phyloP scores from a whole-genome alignment of 306 rosid genomes.

The Chamaecrista fasciculata region DNA sequence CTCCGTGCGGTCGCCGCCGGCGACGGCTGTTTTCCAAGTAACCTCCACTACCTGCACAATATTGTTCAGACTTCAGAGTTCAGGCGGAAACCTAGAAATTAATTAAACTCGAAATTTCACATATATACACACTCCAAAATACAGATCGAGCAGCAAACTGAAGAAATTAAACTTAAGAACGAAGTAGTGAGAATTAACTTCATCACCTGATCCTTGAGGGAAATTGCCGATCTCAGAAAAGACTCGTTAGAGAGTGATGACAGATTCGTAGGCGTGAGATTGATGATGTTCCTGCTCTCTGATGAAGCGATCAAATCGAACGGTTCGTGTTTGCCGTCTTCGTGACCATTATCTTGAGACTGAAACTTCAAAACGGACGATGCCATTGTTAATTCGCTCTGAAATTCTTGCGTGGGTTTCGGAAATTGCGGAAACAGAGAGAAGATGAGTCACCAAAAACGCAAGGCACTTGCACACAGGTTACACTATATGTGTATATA shows the following conservation, averaged over 20 bases:
- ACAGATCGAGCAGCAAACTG: background rate
- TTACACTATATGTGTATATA: no score
- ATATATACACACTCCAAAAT: background rate
- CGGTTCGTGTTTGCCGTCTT: slow-evolving; percentile 41
- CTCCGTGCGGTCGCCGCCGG: slow-evolving; percentile 26
- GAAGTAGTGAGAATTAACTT: background rate
- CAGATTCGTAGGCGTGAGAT: slow-evolving; percentile 34
- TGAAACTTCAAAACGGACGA: slow-evolving; percentile 32
- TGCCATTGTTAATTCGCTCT: slow-evolving; percentile 40
- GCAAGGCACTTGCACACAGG: background rate
- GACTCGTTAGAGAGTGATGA: slow-evolving; percentile 43
- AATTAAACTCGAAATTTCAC: background rate
- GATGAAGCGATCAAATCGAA: slow-evolving; percentile 35
- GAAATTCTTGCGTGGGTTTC: background rate
- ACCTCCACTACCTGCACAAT: slow-evolving; percentile 56
- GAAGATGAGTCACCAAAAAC: background rate
- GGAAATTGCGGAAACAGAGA: background rate
- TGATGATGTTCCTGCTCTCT: slow-evolving; percentile 22
- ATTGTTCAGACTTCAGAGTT: background rate
- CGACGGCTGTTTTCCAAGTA: slow-evolving; percentile 45
- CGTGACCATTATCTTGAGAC: slow-evolving; percentile 23
- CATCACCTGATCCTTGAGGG: slow-evolving; percentile 72
- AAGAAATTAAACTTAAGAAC: background rate
- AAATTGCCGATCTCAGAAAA: slow-evolving; percentile 56
- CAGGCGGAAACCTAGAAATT: background rate